Evolutionary conservation across 2,329 filamentous ascomycete species (phyloP).

Genomic region (Trichoderma sp.): DNA sequence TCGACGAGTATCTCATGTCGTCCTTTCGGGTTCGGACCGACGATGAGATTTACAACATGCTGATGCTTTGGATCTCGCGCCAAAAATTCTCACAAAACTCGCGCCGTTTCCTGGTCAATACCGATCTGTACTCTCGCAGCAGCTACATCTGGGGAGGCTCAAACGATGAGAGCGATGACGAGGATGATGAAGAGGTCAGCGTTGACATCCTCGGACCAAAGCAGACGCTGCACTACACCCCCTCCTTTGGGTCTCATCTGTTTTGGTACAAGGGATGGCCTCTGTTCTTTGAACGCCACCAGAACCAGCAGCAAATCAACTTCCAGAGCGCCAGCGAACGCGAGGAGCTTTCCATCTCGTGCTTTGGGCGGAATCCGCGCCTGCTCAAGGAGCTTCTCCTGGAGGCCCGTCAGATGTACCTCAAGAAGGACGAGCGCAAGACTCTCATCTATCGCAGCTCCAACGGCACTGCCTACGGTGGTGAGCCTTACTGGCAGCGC

Average conservation of each 20-base stretch:
- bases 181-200: constrained; percentile 30
- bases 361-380: constrained; percentile 58
- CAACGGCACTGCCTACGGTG: constrained; percentile 35
- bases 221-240: constrained; percentile 60
- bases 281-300: constrained; percentile 54
- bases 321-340: constrained; percentile 46
- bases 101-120: constrained; percentile 63
- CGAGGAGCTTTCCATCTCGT: constrained; percentile 59
- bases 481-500: constrained; percentile 55
- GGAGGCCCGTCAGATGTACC: constrained; percentile 54
- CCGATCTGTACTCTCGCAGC: constrained; percentile 52
- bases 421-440: constrained; percentile 57
- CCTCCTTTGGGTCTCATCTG: constrained; percentile 62
- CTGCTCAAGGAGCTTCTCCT: constrained; percentile 60
- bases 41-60: constrained; percentile 69
- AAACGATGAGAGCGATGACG: constrained; percentile 43
- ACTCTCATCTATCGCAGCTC: constrained; percentile 64
- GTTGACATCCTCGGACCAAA: constrained; percentile 38
- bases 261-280: constrained; percentile 63
- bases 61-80: constrained; percentile 66
- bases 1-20: constrained; percentile 59
- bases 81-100: constrained; percentile 60
- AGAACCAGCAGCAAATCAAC: constrained; percentile 43
- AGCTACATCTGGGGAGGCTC: constrained; percentile 49
- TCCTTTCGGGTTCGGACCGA: constrained; percentile 64